phyloP scores from a whole-genome alignment of 208 protist genomes.

The Leishmania mexicana region DNA sequence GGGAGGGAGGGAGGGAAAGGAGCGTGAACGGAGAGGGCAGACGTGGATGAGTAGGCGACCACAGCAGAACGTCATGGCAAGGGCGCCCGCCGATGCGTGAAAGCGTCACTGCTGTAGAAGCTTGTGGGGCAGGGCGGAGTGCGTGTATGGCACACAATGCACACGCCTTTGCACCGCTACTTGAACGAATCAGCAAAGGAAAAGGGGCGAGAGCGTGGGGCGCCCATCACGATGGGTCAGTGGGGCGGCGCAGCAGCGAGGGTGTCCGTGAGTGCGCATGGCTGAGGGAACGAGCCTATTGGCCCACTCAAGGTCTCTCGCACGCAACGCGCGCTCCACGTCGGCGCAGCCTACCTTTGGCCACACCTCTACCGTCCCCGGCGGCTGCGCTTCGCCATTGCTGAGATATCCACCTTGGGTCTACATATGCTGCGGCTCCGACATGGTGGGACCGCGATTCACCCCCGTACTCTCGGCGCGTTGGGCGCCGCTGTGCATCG shows the following conservation, averaged over 20 bases:
- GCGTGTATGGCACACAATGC: neutral
- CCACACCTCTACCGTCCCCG: neutral
- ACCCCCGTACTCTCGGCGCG: slow-evolving; percentile 17
- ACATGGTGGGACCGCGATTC: slow-evolving; percentile 30
- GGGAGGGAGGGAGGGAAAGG: neutral
- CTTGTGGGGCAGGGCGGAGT: neutral
- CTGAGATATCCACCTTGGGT: neutral
- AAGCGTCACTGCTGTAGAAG: neutral
- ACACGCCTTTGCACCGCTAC: neutral
- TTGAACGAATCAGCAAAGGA: neutral
- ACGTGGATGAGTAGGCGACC: neutral
- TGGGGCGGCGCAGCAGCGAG: neutral
- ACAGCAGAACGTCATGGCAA: neutral
- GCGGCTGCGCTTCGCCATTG: neutral
- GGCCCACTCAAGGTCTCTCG: neutral
- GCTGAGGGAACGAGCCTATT: neutral
- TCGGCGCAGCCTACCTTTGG: neutral
- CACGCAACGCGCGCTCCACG: neutral
- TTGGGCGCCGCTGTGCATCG: neutral
- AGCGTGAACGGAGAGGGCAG: neutral
- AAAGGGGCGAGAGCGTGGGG: neutral
- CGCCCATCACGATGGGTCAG: neutral
- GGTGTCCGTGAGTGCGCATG: neutral
- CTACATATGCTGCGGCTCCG: slow-evolving; percentile 39
- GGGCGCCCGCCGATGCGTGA: neutral